Evolutionary conservation across 129 eudicot genomes (phyloP), one percentile per base, ranked within the genome.

Genomic region (Logfia minima): DNA sequence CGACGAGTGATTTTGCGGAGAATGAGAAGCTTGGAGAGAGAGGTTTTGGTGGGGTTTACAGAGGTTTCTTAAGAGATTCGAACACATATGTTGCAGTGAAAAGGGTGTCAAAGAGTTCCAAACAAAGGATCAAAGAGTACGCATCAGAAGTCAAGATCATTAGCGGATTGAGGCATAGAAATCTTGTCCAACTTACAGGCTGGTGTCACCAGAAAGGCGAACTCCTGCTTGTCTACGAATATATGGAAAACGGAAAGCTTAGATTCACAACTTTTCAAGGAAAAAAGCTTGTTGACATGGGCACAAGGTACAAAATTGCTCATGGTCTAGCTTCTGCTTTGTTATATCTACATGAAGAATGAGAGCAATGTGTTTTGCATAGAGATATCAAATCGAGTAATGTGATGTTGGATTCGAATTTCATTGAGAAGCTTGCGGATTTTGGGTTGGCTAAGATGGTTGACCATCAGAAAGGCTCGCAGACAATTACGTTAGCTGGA

Each of bases 1-100:
- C 87, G 0, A 86, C 88, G 0, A 24, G 18, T 68, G 73, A 82
- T 29, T 86, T 88, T 78, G 65, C 81, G 1, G 84, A 81, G 21
- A 52, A 39, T 0, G 26, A 78, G 73, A 88, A 88, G 79, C 84
- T 88, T 41, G 92, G 92, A 17, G 83, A 86, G 68, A 87, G 89
- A 58, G 89, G 86, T 17, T 85, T 85, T 16, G 86, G 89, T 22
- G 80, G 74, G 7, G 84, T 82, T 22, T 85, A 85, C 35, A 75
- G 45, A 66, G 82, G 86, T 35, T 75, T 75, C 29, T 71, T 76
- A 48, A 71, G 29, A 41, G 80, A 79, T 35, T 24, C 39, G 18
- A 61, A 9, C 23, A 41, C 66, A 0, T 79, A 66, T n/a, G 35
- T 73, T 29, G 84, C 87, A 0, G 87, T 84, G 6, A 84, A 76